Base-by-base conservation (phyloP, 768 basidiomycete genomes). In the Termitomyces sp. region DNA sequence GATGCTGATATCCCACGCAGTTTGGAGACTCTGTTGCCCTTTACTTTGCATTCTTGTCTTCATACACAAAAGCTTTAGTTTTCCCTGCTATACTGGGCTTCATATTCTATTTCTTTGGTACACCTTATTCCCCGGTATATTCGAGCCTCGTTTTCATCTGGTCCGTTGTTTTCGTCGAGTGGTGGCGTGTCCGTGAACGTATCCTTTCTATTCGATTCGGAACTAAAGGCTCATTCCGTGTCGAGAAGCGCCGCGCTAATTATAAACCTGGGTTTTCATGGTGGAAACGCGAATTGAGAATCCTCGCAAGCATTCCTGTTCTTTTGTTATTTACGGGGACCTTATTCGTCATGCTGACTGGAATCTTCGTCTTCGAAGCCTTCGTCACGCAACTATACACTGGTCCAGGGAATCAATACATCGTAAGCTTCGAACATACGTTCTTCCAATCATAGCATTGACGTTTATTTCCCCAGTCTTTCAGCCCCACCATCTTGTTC, bases 371-470 rank as follows among this genome's bases (percentile, higher is more conserved):
- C 19, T 79, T 96, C 50, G 95, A 96, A 68, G 95, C 94, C 0
- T 95, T 99, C 62, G 87, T 97, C 9, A 88, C 88, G 0, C 79
- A 89, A 44, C 73, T 98, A 12, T 99, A 98, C 72, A 85, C 87
- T 29, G 97, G 97, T 0, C 89, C 92, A 7, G 92, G 92, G 12
- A 81, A 88, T 63, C 75, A 85, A 59, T 78, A 88, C 56, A 79
- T 96, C 16, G 94, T 94, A 63, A 68, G 91, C 77, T 10, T 23
- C 23, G 19, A 23, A 7, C n/a, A 40, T 53, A 12, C 42, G 41
- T 43, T 41, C 14, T n/a, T n/a, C 1, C 11, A 19, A 40, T 16
- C n/a, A 44, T 43, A 25, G 41, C 35, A 43, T 23, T 21, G 14
- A 49, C 10, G 9, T 23, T 19, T 21, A 16, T 10, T 46, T n/a